Evolutionary conservation across 108 stramenopile genomes (phyloP).

Genomic region (Cylindrotheca fusiformis): DNA sequence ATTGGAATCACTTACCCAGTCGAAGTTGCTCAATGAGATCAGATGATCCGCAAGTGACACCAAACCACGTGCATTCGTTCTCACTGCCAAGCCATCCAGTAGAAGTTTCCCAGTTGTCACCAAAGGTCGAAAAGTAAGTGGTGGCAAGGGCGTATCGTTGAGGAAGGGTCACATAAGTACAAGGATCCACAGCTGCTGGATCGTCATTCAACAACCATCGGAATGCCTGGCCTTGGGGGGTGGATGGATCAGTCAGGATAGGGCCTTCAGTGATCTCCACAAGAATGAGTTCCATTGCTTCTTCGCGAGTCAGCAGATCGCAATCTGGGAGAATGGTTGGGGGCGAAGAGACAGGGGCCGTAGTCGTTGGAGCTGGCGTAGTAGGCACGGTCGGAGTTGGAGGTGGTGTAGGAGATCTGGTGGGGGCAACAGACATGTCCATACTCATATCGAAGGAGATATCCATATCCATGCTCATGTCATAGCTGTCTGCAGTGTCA

Average conservation of each 20-base stretch:
- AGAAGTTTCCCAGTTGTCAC: conserved; percentile 33
- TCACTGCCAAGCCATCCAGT: conserved; percentile 33
- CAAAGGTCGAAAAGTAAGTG: conserved; percentile 47
- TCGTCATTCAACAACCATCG: conserved; percentile 18
- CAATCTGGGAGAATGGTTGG: conserved; percentile 5
- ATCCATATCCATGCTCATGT: conserved; percentile 7
- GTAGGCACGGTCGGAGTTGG: not conserved
- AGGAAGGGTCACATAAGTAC: conserved; percentile 37
- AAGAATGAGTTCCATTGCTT: conserved; percentile 9
- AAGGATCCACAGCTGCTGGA: conserved; percentile 31
- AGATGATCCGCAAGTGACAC: conserved; percentile 35
- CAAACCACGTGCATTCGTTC: conserved; percentile 45
- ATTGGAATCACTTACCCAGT: conserved; percentile 17
- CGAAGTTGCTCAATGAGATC: conserved; percentile 1
- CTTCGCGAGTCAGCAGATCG: conserved; percentile 14
- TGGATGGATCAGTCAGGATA: conserved; percentile 24
- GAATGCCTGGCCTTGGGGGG: not conserved
- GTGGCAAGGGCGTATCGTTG: conserved; percentile 45
- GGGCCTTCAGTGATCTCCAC: conserved; percentile 20
- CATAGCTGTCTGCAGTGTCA: too few species aligned
- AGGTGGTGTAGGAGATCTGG: conserved; percentile 1
- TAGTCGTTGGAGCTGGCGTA: conserved; percentile 1
- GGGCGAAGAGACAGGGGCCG: not conserved
- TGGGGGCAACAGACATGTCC: conserved; percentile 11
- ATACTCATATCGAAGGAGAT: conserved; percentile 5